phyloP scores from a whole-genome alignment of 352 stramenopile species.

The Pythium aristosporum region DNA sequence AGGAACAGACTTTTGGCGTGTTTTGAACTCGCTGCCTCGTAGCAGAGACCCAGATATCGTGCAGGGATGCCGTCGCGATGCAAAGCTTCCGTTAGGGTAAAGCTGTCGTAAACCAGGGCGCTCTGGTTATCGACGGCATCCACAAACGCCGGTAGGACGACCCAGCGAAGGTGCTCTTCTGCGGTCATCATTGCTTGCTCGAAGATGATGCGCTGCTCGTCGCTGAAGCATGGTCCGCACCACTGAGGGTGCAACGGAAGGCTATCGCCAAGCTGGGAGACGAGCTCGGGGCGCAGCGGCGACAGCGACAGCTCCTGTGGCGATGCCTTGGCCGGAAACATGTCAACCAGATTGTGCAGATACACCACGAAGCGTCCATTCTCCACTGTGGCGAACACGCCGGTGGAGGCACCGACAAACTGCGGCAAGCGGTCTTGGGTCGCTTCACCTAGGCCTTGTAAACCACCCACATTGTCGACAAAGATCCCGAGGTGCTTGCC shows the following conservation, averaged over 20 bases:
- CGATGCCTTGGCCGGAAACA: not conserved
- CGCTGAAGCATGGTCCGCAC: not conserved
- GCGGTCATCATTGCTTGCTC: conserved; percentile 37
- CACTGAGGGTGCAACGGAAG: conserved; percentile 34
- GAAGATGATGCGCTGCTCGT: conserved; percentile 24
- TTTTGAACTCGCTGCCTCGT: conserved; percentile 40
- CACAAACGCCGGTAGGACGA: conserved; percentile 52
- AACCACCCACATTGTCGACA: not conserved
- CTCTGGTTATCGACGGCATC: conserved; percentile 35
- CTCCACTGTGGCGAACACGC: not conserved
- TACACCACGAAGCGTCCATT: not conserved
- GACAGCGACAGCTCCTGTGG: not conserved
- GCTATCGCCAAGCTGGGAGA: conserved; percentile 33
- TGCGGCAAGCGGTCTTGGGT: conserved; percentile 7
- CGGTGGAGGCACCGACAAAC: not conserved
- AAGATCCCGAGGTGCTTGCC: conserved; percentile 8
- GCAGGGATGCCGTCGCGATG: conserved; percentile 61
- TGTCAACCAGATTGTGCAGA: conserved; percentile 13
- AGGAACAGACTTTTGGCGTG: conserved; percentile 49
- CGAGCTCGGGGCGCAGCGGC: conserved; percentile 54
- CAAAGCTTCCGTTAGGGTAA: conserved; percentile 38
- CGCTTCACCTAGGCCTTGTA: not conserved
- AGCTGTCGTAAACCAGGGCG: conserved; percentile 36
- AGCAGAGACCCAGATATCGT: conserved; percentile 57
- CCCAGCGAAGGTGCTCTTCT: conserved; percentile 36